Conservation (phyloP, 2,329 filamentous ascomycete genomes). For the Hymenoscyphus fructigenus region DNA sequence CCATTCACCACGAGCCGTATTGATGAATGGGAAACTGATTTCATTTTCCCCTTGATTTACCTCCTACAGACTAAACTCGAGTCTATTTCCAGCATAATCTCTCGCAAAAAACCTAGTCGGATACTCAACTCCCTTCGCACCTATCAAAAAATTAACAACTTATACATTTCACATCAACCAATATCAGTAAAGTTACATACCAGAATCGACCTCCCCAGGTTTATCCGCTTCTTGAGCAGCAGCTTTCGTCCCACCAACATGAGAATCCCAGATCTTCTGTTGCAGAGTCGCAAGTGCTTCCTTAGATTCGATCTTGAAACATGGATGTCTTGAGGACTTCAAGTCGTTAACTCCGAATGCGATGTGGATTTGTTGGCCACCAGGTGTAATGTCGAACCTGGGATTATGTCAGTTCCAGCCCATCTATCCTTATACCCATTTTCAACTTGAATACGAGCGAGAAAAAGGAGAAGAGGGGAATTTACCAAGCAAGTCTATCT, state of each 20-base stretch:
- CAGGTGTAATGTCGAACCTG: constrained; percentile 54
- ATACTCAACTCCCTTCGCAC: constrained; percentile 56
- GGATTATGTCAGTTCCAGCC: background rate
- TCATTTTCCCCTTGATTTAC: background rate
- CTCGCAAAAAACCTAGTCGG: constrained; percentile 62
- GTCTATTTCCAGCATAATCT: constrained; percentile 53
- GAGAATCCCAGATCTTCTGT: constrained; percentile 51
- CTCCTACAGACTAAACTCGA: constrained; percentile 51
- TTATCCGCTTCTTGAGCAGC: constrained; percentile 55
- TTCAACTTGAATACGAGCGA: background rate
- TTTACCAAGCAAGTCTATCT: constrained; percentile 54
- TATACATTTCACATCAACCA: background rate
- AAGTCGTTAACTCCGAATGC: constrained; percentile 46
- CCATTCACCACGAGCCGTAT: too few relatives aligned
- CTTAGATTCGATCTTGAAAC: constrained; percentile 51
- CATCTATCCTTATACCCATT: background rate
- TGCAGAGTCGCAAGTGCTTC: constrained; percentile 50
- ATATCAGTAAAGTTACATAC: constrained; percentile 26
- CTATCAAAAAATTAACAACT: constrained; percentile 32
- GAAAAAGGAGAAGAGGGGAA: background rate
- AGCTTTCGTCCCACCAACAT: constrained; percentile 45
- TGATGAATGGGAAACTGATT: background rate
- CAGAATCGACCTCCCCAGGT: constrained; percentile 49
- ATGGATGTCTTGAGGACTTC: constrained; percentile 53
- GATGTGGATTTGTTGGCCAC: constrained; percentile 57